Evolutionary conservation across 108 stramenopile genomes (phyloP).

Genomic region (Schizochytrium sp.): DNA sequence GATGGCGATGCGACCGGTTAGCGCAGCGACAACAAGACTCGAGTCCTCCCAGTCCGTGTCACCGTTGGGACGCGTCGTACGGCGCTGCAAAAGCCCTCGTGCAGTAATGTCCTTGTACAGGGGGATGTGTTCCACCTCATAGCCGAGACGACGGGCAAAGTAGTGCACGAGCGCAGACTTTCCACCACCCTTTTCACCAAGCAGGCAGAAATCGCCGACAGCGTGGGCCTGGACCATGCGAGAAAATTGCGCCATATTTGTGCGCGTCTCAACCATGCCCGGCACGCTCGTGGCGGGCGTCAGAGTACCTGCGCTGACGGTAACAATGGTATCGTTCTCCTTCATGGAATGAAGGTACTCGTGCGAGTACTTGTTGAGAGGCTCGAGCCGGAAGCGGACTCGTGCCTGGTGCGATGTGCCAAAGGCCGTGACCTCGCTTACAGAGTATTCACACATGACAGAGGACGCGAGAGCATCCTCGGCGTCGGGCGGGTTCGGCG

Average conservation of each 20-base stretch:
- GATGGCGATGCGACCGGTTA: constrained; percentile 46
- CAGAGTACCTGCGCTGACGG: neutral
- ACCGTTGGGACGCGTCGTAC: constrained; percentile 54
- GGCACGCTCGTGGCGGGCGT: neutral
- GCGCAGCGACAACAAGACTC: constrained; percentile 60
- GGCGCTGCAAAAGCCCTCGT: constrained; percentile 62
- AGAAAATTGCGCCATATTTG: neutral
- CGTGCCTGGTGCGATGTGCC: neutral
- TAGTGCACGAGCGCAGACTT: constrained; percentile 53
- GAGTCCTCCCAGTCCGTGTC: constrained; percentile 66
- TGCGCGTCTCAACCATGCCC: neutral
- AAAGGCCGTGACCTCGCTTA: neutral
- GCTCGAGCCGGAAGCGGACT: constrained; percentile 4
- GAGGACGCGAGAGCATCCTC: neutral
- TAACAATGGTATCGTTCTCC: neutral
- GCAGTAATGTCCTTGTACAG: constrained; percentile 64
- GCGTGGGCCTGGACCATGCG: constrained; percentile 23
- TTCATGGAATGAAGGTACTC: neutral
- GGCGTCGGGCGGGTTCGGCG: neutral
- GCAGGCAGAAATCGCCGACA: constrained; percentile 53
- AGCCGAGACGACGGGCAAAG: constrained; percentile 45
- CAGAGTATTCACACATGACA: neutral
- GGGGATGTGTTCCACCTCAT: constrained; percentile 47
- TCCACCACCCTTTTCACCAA: constrained; percentile 61
- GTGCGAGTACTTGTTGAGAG: neutral